Conservation (phyloP, 148 eudicot species). For the Polygonum aviculare region DNA sequence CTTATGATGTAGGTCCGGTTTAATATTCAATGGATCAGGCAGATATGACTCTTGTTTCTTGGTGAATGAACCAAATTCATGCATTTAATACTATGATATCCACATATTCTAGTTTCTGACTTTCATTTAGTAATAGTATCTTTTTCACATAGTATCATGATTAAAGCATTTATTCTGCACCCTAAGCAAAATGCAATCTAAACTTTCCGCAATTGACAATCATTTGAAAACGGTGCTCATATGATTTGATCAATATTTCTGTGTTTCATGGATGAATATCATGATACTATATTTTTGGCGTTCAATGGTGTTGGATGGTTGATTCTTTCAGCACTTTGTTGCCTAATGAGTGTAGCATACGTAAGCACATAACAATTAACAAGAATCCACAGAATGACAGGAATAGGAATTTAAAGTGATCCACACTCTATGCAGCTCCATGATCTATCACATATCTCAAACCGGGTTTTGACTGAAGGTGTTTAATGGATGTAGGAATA, state of each 20-base stretch:
- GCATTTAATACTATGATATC: neutral
- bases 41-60: neutral
- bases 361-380: neutral
- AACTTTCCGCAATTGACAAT: neutral
- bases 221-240: neutral
- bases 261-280: neutral
- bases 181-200: neutral
- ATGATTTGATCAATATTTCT: neutral
- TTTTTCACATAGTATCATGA: neutral
- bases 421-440: neutral
- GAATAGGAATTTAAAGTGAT: neutral
- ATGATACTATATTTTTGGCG: neutral
- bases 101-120: neutral
- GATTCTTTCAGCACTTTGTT: neutral
- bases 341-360: neutral
- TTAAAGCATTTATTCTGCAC: neutral
- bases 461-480: neutral
- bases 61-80: neutral
- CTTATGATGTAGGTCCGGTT: neutral
- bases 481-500: conserved; percentile 43
- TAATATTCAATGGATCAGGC: neutral
- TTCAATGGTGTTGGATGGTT: neutral
- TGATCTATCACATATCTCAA: neutral
- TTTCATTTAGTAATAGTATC: neutral
- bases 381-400: neutral